Base-by-base conservation (phyloP, 495 filamentous ascomycete species). In the Ramalina intermedia region DNA sequence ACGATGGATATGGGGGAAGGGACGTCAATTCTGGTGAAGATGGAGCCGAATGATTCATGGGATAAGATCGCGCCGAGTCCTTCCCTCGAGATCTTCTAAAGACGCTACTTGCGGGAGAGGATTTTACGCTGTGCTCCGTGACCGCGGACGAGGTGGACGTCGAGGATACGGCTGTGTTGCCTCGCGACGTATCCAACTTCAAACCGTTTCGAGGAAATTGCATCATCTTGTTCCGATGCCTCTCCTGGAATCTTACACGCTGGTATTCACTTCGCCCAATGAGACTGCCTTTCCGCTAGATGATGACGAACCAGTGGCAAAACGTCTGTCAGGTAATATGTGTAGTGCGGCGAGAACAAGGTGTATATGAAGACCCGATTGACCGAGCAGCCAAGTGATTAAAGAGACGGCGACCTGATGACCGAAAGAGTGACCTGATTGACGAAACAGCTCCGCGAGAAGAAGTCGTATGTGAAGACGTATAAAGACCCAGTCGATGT, bases 1-100 rank as follows among this genome's bases (percentile, higher is more conserved):
- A 75, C 7, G 73, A 65, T 35, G 74, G 73, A 49, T 72, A 65
- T 55, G 70, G 67, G 33, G 74, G 73, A 44, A 76, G 71, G 17
- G 76, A 68, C 13, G 75, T 76, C 23, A 44, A 74, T 53, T 72
- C 72, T 16, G 71, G 72, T 21, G 59, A 52, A 38, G 65, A 55
- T 47, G 69, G 54, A 53, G 20, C 50, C 37, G 48, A 36, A 46
- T 18, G 17, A 18, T 49, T 48, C 16, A 9, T 11, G 21, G 42
- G 37, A 42, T 39, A n/a, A 14, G 29, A 4, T n/a, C 9, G 23
- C 7, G 29, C 2, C 7, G 29, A 11, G 29, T 33, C 29, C 2
- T 33, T 9, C 6, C 12, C 8, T 33, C 29, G 5, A 7, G 29
- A 33, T 17, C 36, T 24, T 18, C n/a, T 13, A 13, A 48, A 37